Conservation (phyloP, 140 eudicot genomes). For the Bidens hawaiensis region DNA sequence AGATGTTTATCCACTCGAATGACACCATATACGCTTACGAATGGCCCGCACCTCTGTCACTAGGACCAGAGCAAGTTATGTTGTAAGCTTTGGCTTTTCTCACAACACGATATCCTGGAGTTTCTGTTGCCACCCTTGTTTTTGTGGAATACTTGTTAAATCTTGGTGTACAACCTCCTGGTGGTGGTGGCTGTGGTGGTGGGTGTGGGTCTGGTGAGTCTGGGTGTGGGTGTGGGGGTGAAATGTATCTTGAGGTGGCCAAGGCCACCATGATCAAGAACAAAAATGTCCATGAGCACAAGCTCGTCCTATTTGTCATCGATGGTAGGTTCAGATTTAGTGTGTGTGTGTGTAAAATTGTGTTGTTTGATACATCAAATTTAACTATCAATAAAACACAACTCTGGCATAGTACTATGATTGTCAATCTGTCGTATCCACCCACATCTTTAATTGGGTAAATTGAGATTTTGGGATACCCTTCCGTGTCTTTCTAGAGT, state of each 20-base stretch:
- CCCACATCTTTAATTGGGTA: too few species aligned
- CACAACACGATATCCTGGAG: neutral
- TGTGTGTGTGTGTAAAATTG: constrained; percentile 12
- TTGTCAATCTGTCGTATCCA: too few species aligned
- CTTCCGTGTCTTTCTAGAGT: too few species aligned
- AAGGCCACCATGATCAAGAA: constrained; percentile 33
- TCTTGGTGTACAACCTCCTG: neutral
- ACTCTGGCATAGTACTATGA: too few species aligned
- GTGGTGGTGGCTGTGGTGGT: too few species aligned
- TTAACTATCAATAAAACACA: too few species aligned
- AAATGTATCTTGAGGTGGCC: constrained; percentile 19
- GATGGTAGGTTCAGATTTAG: neutral
- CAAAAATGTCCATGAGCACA: constrained; percentile 13
- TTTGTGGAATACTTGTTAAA: neutral
- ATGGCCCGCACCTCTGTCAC: constrained; percentile 29
- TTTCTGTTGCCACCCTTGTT: neutral
- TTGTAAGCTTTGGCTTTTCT: constrained; percentile 23
- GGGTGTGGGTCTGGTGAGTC: too few species aligned
- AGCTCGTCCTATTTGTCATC: constrained; percentile 15
- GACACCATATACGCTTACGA: neutral
- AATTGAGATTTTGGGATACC: too few species aligned
- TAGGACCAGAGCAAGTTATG: constrained; percentile 33
- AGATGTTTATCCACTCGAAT: neutral
- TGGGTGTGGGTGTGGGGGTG: too few species aligned
- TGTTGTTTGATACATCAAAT: constrained; percentile 15